Base-by-base conservation (phyloP, 2,329 filamentous ascomycete genomes). In the Botrytis aclada region DNA sequence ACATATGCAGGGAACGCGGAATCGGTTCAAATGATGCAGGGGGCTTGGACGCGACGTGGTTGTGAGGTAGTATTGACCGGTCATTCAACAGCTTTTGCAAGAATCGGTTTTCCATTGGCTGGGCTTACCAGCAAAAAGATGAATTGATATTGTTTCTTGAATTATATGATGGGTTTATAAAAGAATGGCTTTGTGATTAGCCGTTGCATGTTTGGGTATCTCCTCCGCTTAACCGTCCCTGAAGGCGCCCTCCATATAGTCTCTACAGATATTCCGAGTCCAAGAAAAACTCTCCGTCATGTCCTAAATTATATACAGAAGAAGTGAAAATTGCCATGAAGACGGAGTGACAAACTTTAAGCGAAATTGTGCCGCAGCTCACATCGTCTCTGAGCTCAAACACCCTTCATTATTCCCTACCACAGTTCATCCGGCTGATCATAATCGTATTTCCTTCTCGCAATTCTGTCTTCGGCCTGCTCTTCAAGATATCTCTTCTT, bases 391-490 rank as follows among this genome's bases (percentile, higher is more conserved):
- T 25, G 4, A 54, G 34, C 18, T 16, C 47, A 41, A 29, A 41
- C 16, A 14, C 34, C 34, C 3, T 67, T 39, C 9, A 56, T 41
- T 54, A 25, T 56, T 39, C 25, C 16, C 62, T 69, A 72, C 70
- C 70, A 72, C 32, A 72, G 16, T 41, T 72, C 70, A 34, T 60
- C 37, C 14, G 60, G 60, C 43, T 71, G 60, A 43, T 71, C 43
- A 41, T 71, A 71, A 56, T 71, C 45, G 25, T 41, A 34, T 34
- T 71, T 66, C 16, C 60, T 56, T n/a, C 69, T 71, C 37, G 22
- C n/a, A 65, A 20, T 12, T 7, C 43, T 45, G 10, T 43, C 25
- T 4, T 39, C 69, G n/a, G 45, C 39, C 34, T 41, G 70, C 9
- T 67, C 60, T 9, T 67, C 70, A 20, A 58, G 32, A n/a, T 45